Base-by-base conservation (phyloP, 2,329 filamentous ascomycete genomes). In the Scopulariopsis brevicaulis region DNA sequence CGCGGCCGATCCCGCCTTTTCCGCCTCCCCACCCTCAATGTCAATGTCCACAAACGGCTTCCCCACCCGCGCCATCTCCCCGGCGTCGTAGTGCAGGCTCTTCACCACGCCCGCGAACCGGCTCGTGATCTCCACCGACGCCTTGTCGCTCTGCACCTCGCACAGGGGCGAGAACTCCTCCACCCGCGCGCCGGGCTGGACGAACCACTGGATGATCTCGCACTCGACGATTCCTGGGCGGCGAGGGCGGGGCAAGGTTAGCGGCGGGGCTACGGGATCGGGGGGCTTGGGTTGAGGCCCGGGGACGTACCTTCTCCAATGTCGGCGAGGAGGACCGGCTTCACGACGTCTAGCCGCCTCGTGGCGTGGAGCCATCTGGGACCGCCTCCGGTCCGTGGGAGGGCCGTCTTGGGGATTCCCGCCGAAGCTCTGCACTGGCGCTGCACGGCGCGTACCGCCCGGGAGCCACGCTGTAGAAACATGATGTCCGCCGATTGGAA, bases 181-280 rank as follows among this genome's bases (percentile, higher is more conserved):
- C 65, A 99, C 92, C 59, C 89, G 86, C 40, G 94, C 94, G 59
- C 92, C 93, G 55, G 95, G 91, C 73, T 96, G 88, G 63, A 99
- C 93, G 70, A 97, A 99, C 94, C 94, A 99, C 77, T 99, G 94
- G 67, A 97, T 97, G 67, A 99, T 90, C 73, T 99, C 94, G 68
- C 94, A 96, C 75, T 99, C 94, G 69, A 94, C 92, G 67, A 97
- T 99, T 58, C 94, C 94, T 94, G 65, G 50, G 55, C 15, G 50
- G 55, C 15, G 15, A 61, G 55, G 65, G 64, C 32, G 52, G 10
- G n/a, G 32, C 34, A n/a, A 24, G 25, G 20, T 24, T 37, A 48
- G 43, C 12, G n/a, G 20, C 43, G n/a, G 43, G 15, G 37, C 12
- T 4, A 7, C 12, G 37, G 15, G 37, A 40, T 4, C 11, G 12